These are phyloP conservation scores for Mortierella sp. DNA, from an alignment of 371 early-diverging fungal genomes.

Conservation along the genomic window DNA sequence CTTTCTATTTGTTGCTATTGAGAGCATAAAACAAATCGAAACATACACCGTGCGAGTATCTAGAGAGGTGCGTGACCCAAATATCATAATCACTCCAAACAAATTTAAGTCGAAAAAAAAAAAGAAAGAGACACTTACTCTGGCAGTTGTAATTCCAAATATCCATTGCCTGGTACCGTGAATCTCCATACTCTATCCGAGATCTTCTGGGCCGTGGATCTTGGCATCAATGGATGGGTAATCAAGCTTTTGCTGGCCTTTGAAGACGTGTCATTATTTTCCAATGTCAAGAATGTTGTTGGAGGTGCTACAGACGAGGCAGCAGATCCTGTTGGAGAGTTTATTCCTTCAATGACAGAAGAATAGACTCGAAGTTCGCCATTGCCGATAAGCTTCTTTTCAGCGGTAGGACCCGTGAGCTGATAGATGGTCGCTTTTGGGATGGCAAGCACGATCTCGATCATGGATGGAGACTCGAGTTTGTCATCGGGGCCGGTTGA, in stretches of 20 bases:
- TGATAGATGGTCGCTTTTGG: slow-evolving; percentile 35
- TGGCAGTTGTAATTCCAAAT: slow-evolving; percentile 35
- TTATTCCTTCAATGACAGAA: neutral
- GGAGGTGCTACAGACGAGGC: neutral
- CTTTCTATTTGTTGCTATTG: no score
- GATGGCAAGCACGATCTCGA: slow-evolving; percentile 40
- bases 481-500: neutral
- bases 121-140: slow-evolving; percentile 27
- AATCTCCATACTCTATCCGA: slow-evolving; percentile 35
- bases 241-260: slow-evolving; percentile 43
- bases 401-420: slow-evolving; percentile 9
- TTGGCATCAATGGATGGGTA: slow-evolving; percentile 53
- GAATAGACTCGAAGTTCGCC: slow-evolving; percentile 52
- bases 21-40: neutral
- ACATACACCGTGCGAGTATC: neutral
- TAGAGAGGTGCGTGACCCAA: neutral
- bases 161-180: slow-evolving; percentile 44
- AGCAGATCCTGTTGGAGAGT: neutral
- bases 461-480: slow-evolving; percentile 6
- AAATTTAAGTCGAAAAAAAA: neutral
- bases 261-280: slow-evolving; percentile 38
- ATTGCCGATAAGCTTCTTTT: slow-evolving; percentile 30
- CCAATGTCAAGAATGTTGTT: slow-evolving; percentile 50
- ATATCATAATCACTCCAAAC: slow-evolving; percentile 1
- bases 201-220: slow-evolving; percentile 42